phyloP scores from a whole-genome alignment of 2,329 filamentous ascomycete species.

The Scedosporium boydii region DNA sequence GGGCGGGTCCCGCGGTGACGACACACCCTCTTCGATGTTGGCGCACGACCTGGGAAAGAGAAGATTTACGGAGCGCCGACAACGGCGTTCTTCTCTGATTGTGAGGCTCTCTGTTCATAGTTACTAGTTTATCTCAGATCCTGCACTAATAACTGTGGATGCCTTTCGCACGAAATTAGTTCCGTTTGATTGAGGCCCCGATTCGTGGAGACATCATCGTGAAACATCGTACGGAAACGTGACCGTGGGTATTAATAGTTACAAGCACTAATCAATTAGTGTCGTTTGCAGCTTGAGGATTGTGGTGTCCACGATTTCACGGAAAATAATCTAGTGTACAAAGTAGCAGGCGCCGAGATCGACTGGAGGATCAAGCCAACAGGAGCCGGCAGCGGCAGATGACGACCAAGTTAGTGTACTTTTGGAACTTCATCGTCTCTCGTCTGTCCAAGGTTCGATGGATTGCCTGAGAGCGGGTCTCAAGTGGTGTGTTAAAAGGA shows the following conservation, averaged over 20 bases:
- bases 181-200: neutral
- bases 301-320: too few species aligned
- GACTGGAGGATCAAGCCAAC: neutral
- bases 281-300: too few species aligned
- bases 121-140: neutral
- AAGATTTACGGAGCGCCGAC: too few species aligned
- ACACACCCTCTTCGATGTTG: neutral
- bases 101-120: neutral
- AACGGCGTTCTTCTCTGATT: neutral
- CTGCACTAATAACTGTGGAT: neutral
- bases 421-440: neutral
- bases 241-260: neutral
- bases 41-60: too few species aligned
- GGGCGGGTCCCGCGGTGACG: neutral
- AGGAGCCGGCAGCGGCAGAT: neutral
- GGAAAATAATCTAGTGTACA: too few species aligned
- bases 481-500: neutral
- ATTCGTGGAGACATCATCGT: neutral
- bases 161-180: neutral
- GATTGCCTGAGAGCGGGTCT: neutral
- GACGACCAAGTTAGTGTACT: too few species aligned
- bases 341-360: neutral
- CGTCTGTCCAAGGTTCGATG: neutral
- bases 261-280: neutral
- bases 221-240: neutral